Base-by-base conservation (phyloP, 1,139 yeast genomes). In the Kodamaea suecica region DNA sequence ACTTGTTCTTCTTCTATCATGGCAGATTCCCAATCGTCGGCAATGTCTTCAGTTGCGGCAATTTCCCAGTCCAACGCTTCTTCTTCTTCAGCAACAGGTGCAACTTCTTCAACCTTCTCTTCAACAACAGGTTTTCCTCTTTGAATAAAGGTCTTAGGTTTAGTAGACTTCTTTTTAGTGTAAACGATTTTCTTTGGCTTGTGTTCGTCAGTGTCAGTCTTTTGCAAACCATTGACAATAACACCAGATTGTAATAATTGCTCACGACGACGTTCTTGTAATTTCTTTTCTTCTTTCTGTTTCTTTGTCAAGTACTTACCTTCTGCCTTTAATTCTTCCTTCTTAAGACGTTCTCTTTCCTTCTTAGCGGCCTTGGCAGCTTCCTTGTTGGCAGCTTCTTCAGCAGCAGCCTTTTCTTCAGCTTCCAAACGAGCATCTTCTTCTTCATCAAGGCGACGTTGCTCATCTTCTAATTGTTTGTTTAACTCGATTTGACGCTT, bases 281-380 rank as follows among this genome's bases (percentile, higher is more conserved):
- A 63, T 39, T 81, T 85, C 69, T 85, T 84, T 57, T 88, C 95
- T 62, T 90, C 97, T 63, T 85, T 87, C 69, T 92, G 98, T 59
- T 90, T 92, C 69, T 86, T 92, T 41, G 97, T 85, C 57, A 84
- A 63, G 38, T 78, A 73, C 52, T 84, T 92, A 53, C 99, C 99
- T 62, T 90, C 96, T 17, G 96, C 95, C 66, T 86, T 85, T 60
- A 84, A 70, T 61, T 80, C 84, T 52, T 83, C 92, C 50, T 73
- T 79, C 70, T 83, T 77, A 54, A 80, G 78, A 63, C 78, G 86
- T 53, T 83, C 94, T 55, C 82, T 92, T 54, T 86, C 95, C 59
- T 80, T 87, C 67, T 81, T 85, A 30, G 74, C 76, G 41, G 76
- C 82, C 57, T 72, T 75, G 37, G 82, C 85, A 48, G 80, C 92